Evolutionary conservation across 2,329 filamentous ascomycete species (phyloP).

Genomic region (Zopfia rhizophila): DNA sequence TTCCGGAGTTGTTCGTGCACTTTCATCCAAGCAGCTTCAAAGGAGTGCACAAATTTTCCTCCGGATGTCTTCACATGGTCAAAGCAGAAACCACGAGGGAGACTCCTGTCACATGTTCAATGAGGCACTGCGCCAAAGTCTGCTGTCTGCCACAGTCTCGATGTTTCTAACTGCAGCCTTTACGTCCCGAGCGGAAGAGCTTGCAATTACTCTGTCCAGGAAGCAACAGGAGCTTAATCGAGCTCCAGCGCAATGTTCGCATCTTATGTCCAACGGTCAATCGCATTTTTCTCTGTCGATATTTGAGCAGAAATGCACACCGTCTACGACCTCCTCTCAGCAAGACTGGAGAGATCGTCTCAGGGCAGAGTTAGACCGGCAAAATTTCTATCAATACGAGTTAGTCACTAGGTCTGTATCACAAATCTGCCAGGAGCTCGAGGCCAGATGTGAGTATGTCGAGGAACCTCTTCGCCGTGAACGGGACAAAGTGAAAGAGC

Average conservation of each 20-base stretch:
- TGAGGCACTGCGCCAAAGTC: constrained; percentile 21
- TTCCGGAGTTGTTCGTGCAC: constrained; percentile 30
- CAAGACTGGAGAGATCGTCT: constrained; percentile 63
- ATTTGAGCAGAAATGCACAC: constrained; percentile 53
- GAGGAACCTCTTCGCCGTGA: constrained; percentile 65
- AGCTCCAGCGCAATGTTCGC: constrained; percentile 26
- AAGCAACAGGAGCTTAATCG: constrained; percentile 37
- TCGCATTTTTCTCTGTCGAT: constrained; percentile 32
- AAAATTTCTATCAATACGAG: constrained; percentile 56
- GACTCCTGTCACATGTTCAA: constrained; percentile 28
- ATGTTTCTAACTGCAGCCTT: constrained; percentile 41
- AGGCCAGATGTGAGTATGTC: constrained; percentile 64
- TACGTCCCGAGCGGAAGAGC: constrained; percentile 24
- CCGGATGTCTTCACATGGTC: neutral
- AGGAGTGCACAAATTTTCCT: constrained; percentile 32
- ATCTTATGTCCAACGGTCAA: constrained; percentile 12
- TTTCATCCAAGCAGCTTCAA: constrained; percentile 39
- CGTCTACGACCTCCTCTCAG: constrained; percentile 40
- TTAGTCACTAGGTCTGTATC: constrained; percentile 61
- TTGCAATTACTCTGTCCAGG: constrained; percentile 36
- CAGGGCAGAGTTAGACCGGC: constrained; percentile 53
- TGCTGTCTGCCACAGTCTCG: constrained; percentile 37
- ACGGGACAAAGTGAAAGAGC: constrained; percentile 44
- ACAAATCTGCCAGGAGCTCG: constrained; percentile 66
- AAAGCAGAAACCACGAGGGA: neutral